phyloP scores from a whole-genome alignment of 371 early-diverging fungal genomes.

The Lichtheimia hyalospora region DNA sequence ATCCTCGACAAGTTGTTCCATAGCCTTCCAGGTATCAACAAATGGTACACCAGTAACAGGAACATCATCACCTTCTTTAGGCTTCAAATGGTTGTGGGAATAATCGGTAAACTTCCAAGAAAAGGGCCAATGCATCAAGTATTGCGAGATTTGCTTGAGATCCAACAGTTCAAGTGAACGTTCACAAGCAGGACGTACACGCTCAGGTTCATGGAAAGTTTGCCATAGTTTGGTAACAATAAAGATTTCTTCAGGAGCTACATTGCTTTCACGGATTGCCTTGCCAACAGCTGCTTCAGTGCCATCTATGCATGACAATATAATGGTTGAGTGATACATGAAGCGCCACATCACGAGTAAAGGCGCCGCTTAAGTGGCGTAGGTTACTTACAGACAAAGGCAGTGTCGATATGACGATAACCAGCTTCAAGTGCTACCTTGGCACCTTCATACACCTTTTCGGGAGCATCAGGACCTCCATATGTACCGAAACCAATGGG shows the following conservation, averaged over 20 bases:
- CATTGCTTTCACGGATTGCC: slow-evolving; percentile 48
- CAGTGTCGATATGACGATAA: slow-evolving; percentile 47
- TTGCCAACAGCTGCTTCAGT: slow-evolving; percentile 79
- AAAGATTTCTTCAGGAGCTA: slow-evolving; percentile 61
- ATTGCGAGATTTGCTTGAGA: slow-evolving; percentile 86
- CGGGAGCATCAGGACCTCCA: slow-evolving; percentile 38
- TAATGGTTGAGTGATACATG: background rate
- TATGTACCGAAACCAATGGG: slow-evolving; percentile 44
- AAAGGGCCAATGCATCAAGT: slow-evolving; percentile 69
- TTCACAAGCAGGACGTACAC: slow-evolving; percentile 49
- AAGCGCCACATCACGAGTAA: no score
- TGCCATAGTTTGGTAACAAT: slow-evolving; percentile 84
- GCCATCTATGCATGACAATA: slow-evolving; percentile 30
- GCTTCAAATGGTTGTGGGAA: slow-evolving; percentile 20
- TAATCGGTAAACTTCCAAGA: slow-evolving; percentile 38
- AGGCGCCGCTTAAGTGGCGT: no score
- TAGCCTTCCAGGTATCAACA: slow-evolving; percentile 73
- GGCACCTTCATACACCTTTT: slow-evolving; percentile 37
- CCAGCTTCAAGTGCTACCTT: slow-evolving; percentile 40
- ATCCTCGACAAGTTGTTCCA: slow-evolving; percentile 67
- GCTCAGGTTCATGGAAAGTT: slow-evolving; percentile 57
- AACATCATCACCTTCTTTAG: slow-evolving; percentile 24
- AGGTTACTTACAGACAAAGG: slow-evolving; percentile 35
- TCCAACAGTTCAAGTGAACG: slow-evolving; percentile 71
- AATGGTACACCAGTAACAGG: slow-evolving; percentile 45